Base-by-base conservation (phyloP, 75 land plant species). In the Sequoia sempervirens region DNA sequence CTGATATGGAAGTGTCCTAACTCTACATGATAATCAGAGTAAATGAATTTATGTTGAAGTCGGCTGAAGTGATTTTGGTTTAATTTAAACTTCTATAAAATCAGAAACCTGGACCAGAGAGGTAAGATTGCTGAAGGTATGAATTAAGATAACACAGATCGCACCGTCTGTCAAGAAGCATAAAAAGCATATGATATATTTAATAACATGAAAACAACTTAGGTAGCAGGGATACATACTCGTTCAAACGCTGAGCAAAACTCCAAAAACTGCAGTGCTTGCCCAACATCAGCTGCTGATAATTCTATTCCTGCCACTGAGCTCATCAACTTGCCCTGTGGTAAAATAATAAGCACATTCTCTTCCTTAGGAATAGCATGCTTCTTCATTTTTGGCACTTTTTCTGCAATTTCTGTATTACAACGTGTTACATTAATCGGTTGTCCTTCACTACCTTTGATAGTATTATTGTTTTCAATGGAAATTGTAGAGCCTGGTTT, bases 201-300 rank as follows among this genome's bases (percentile, higher is more conserved):
- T 81, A 28, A 68, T 26, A 28, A 68, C 5, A n/a, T 68, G 32
- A n/a, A n/a, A 9, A 26, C 34, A 68, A 28, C 32, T n/a, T 28
- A 28, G 47, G 28, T 43, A 43, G 9, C 3, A 78, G 13, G 26
- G 47, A 47, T 26, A 41, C 78, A 46, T 75, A 94, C 99, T 91
- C 90, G 80, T 76, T 85, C 86, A 88, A 97, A 97, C 47, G 96
- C 91, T 52, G 87, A 85, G 81, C 97, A 97, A 56, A 97, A 97
- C 81, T 97, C 99, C 72, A 97, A 43, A 79, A 97, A 89, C 81
- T 97, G 98, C 86, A 97, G 83, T 30, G 94, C 96, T 52, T 88
- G 89, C 30, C 99, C 99, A 82, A 95, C 88, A 74, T 89, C 93
- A 50, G 88, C 85, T 53, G 87, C 56, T 41, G 86, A 74, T 18